Percentiles rank a stretch among this genome's conserved stretches.
phyloP scores from a whole-genome alignment of 129 eudicot genomes.

The Gnaphalium uliginosum region DNA sequence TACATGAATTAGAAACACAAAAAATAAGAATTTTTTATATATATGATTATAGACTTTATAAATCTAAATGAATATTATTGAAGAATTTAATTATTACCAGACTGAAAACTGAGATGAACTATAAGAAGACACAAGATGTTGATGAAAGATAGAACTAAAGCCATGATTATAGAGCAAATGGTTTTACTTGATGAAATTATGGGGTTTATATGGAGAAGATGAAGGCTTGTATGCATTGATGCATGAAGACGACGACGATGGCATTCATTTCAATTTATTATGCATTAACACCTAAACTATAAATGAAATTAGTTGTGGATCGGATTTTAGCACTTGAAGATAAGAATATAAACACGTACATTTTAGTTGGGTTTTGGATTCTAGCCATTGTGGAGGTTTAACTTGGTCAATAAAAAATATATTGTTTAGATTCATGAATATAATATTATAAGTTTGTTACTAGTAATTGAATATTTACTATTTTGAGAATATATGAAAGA shows the following conservation, averaged over 20 bases:
- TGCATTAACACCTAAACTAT: not conserved
- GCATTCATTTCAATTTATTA: conserved; percentile 3
- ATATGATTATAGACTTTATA: not conserved
- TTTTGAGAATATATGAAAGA: no score
- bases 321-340: not conserved
- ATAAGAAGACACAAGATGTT: not conserved
- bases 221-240: not conserved
- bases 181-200: not conserved
- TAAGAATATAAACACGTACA: not conserved
- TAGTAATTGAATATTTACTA: no score
- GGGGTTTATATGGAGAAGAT: not conserved
- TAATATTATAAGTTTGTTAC: no score
- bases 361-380: not conserved
- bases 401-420: not conserved
- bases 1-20: not conserved
- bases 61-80: not conserved
- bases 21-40: not conserved
- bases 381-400: not conserved
- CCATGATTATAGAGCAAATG: not conserved
- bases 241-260: not conserved
- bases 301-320: not conserved
- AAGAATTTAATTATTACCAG: not conserved
- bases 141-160: not conserved
- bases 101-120: not conserved
- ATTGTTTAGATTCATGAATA: no score